A percentile compares a stretch with the other conserved stretches of the same genome.
phyloP scores from a whole-genome alignment of 1,139 yeast species.

The Lodderomyces theae region DNA sequence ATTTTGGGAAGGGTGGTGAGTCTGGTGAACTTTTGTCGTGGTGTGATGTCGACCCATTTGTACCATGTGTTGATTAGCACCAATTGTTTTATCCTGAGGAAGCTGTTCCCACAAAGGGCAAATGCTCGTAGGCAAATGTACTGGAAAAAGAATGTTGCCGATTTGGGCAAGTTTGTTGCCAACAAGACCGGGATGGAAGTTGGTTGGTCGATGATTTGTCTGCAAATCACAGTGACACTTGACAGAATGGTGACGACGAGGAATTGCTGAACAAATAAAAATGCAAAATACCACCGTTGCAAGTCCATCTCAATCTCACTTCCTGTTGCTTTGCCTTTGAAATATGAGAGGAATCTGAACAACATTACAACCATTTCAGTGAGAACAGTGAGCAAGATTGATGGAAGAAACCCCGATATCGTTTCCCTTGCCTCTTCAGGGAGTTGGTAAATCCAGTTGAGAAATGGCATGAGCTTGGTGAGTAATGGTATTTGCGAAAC shows the following conservation, averaged over 20 bases:
- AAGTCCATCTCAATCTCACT: conserved; percentile 55
- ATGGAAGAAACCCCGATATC: conserved; percentile 58
- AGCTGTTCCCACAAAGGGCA: conserved; percentile 66
- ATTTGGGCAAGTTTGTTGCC: conserved; percentile 75
- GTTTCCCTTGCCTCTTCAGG: conserved; percentile 53
- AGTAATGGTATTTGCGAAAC: conserved; percentile 63
- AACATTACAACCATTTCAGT: conserved; percentile 54
- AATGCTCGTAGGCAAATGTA: conserved; percentile 71
- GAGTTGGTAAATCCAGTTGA: conserved; percentile 49
- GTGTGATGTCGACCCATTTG: conserved; percentile 49
- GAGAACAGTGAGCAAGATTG: conserved; percentile 54
- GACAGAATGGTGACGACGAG: conserved; percentile 83
- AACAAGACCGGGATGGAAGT: conserved; percentile 66
- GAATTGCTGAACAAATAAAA: conserved; percentile 77
- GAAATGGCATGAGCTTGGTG: conserved; percentile 52
- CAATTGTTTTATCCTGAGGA: conserved; percentile 54
- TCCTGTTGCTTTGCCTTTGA: conserved; percentile 54
- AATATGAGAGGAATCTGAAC: conserved; percentile 47
- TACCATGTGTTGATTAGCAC: conserved; percentile 36
- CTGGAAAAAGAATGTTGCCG: conserved; percentile 79
- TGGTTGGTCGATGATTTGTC: conserved; percentile 67
- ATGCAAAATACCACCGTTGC: conserved; percentile 67
- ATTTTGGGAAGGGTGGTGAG: conserved; percentile 43
- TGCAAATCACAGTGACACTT: conserved; percentile 66
- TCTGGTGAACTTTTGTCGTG: conserved; percentile 53